These are phyloP conservation scores for Aspergillus ruber DNA, from an alignment of 2,329 filamentous ascomycete species.

Conservation along the genomic window DNA sequence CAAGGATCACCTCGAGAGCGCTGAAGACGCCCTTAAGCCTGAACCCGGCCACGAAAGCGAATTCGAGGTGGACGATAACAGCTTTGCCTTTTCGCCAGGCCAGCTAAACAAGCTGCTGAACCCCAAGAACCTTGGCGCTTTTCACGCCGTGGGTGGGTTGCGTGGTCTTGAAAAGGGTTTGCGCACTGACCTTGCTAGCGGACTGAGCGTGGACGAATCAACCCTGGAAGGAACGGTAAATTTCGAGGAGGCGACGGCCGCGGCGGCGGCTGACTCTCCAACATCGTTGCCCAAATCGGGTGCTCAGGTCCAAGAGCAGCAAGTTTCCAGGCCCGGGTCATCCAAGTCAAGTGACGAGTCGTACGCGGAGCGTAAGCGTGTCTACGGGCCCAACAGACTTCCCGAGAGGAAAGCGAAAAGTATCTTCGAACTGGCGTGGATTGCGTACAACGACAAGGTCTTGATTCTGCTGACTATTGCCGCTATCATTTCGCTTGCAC, in stretches of 20 bases:
- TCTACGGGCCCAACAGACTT: conserved; percentile 64
- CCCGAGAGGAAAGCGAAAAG: conserved; percentile 64
- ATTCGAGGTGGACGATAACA: conserved; percentile 61
- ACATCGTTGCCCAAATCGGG: conserved; percentile 23
- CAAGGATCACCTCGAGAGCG: conserved; percentile 49
- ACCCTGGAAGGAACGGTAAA: conserved; percentile 56
- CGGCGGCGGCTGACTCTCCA: conserved; percentile 1
- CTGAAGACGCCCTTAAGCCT: conserved; percentile 58
- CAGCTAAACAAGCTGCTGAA: conserved; percentile 72
- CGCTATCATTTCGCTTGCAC: conserved; percentile 65
- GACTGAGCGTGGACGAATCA: conserved; percentile 65
- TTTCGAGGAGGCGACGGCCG: conserved; percentile 57
- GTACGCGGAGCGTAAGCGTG: conserved; percentile 59
- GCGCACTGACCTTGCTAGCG: conserved; percentile 57
- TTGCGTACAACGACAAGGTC: conserved; percentile 77
- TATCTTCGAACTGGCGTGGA: conserved; percentile 66
- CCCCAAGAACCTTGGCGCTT: conserved; percentile 69
- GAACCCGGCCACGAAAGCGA: conserved; percentile 67
- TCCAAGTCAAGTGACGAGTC: conserved; percentile 26
- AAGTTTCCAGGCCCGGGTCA: conserved; percentile 2
- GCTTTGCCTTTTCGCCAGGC: conserved; percentile 66
- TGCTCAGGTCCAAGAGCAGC: conserved; percentile 11
- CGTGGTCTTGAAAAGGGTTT: conserved; percentile 67
- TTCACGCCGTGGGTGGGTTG: conserved; percentile 68
- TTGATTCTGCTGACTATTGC: conserved; percentile 65